phyloP scores from a whole-genome alignment of 345 rosid species.

The Lagerstroemia speciosa region DNA sequence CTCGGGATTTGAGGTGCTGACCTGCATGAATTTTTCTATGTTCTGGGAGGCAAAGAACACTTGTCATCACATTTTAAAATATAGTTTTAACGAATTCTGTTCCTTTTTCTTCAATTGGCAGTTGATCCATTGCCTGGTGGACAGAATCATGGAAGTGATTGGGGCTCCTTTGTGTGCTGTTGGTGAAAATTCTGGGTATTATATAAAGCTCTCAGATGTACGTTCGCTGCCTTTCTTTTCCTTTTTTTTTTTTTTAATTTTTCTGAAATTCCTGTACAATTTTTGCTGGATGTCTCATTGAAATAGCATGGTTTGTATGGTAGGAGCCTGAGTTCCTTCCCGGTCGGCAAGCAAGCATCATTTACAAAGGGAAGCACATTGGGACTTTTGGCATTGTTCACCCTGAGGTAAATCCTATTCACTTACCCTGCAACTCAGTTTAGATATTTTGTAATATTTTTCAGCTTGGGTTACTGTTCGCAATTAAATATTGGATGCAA shows the following conservation, averaged over 20 bases:
- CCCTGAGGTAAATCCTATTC: constrained; percentile 2
- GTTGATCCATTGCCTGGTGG: constrained; percentile 83
- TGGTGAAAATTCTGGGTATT: constrained; percentile 51
- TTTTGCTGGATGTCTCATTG: neutral
- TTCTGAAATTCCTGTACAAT: neutral
- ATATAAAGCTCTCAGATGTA: constrained; percentile 54
- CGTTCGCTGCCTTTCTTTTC: constrained; percentile 11
- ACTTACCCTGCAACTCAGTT: neutral
- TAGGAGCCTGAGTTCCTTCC: constrained; percentile 80
- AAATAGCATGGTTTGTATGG: constrained; percentile 6
- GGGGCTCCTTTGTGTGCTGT: constrained; percentile 52
- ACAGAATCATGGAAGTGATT: constrained; percentile 85
- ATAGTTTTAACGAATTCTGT: neutral
- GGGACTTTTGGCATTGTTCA: constrained; percentile 26
- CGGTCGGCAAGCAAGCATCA: constrained; percentile 79
- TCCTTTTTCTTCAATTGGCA: constrained; percentile 20
- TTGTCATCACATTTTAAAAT: neutral
- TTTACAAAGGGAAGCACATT: constrained; percentile 56
- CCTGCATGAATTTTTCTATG: neutral
- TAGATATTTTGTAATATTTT: neutral
- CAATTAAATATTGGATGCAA: neutral
- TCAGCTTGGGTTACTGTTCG: neutral
- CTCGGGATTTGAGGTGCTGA: constrained; percentile 91
- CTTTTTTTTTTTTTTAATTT: no score
- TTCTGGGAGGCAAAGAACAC: neutral